Evolutionary conservation across 495 filamentous ascomycete genomes (phyloP).

Genomic region (Penicillium robsamsonii): DNA sequence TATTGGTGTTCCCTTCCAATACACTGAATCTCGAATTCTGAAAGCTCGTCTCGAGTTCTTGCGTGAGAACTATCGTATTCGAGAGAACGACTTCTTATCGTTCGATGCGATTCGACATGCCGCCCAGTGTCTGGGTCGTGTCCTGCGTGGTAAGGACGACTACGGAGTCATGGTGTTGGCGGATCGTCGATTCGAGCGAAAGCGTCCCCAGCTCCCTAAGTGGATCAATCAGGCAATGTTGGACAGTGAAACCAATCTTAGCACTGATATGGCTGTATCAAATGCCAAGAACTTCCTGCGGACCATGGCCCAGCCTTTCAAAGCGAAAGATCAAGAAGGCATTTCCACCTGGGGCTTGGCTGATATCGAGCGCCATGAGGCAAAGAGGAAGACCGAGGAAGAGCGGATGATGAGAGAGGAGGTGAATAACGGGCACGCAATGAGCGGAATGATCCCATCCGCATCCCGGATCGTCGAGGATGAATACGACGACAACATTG

Average conservation of each 20-base stretch:
- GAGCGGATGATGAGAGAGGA: conserved; percentile 49
- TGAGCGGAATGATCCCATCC: conserved; percentile 24
- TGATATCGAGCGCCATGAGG: conserved; percentile 66
- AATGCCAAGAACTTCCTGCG: conserved; percentile 84
- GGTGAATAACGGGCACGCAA: conserved; percentile 26
- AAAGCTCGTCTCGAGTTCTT: conserved; percentile 96
- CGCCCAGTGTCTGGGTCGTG: conserved; percentile 93
- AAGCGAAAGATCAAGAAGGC: conserved; percentile 77
- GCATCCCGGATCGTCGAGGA: conserved; percentile 30
- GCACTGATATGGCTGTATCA: conserved; percentile 92
- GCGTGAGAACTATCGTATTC: conserved; percentile 93
- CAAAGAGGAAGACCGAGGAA: conserved; percentile 69
- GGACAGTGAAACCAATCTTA: conserved; percentile 81
- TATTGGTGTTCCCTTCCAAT: conserved; percentile 98
- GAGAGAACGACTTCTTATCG: conserved; percentile 96
- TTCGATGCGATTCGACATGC: conserved; percentile 99
- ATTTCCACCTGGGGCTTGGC: conserved; percentile 85
- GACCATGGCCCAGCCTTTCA: conserved; percentile 88
- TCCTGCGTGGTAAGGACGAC: conserved; percentile 94
- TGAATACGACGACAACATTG: conserved; percentile 63
- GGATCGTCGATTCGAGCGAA: conserved; percentile 86
- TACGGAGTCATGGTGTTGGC: conserved; percentile 99
- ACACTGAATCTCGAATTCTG: conserved; percentile 95
- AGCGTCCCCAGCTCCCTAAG: conserved; percentile 85
- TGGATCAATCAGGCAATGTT: conserved; percentile 92